A percentile compares a stretch with the other conserved stretches of the same genome.
These are phyloP conservation scores for Cucurbita ficifolia DNA, from an alignment of 306 rosid species.

Conservation along the genomic window DNA sequence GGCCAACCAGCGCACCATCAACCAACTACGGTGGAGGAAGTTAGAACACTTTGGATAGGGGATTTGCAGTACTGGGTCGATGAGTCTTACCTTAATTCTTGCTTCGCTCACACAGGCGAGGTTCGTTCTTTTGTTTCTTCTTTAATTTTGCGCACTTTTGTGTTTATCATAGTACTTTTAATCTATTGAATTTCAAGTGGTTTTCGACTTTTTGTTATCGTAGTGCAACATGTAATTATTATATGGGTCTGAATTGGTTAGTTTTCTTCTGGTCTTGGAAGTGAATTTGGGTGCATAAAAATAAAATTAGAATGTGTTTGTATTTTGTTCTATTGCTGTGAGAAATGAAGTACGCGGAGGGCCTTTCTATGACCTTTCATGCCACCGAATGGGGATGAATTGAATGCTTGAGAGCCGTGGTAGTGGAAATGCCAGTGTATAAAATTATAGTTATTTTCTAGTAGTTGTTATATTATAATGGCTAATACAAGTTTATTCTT, in stretches of 20 bases:
- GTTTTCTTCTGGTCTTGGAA: background rate
- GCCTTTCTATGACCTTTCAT: background rate
- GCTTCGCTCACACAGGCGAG: slow-evolving; percentile 83
- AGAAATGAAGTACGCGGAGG: background rate
- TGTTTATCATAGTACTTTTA: background rate
- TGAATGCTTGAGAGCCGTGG: background rate
- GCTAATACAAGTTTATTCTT: background rate
- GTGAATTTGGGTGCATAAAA: background rate
- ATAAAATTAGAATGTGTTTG: background rate
- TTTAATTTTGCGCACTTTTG: background rate
- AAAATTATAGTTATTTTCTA: background rate
- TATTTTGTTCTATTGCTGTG: background rate
- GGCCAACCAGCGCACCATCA: slow-evolving; percentile 29
- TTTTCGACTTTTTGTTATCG: background rate
- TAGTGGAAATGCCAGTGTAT: background rate
- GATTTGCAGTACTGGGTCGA: slow-evolving; percentile 93
- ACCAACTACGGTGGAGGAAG: slow-evolving; percentile 48
- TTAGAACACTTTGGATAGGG: slow-evolving; percentile 85
- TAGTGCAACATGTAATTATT: background rate
- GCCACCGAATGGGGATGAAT: background rate
- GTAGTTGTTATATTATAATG: background rate
- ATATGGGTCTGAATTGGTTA: background rate
- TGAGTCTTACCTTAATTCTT: slow-evolving; percentile 49
- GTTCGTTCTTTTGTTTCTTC: slow-evolving; percentile 17
- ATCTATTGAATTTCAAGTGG: background rate